phyloP scores from a whole-genome alignment of 169 alveolate genomes.

The Plasmodium reichenowi region DNA sequence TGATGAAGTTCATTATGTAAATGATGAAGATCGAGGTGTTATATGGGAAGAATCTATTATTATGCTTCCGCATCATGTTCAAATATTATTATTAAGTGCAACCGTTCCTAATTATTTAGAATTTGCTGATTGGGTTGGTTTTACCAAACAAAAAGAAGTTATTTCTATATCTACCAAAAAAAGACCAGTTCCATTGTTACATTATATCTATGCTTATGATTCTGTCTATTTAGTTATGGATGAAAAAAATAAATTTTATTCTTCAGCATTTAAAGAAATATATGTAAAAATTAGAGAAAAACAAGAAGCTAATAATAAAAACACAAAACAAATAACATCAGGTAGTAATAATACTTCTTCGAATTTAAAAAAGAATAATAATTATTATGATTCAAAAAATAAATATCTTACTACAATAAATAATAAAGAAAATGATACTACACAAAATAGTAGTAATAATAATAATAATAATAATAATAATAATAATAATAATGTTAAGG shows the following conservation, averaged over 20 bases:
- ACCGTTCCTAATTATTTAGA: constrained; percentile 98
- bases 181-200: constrained; percentile 98
- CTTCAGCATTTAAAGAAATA: constrained; percentile 79
- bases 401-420: constrained; percentile 43
- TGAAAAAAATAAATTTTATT: constrained; percentile 72
- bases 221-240: constrained; percentile 61
- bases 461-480: constrained; percentile 3
- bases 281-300: constrained; percentile 72
- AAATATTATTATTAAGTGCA: constrained; percentile 96
- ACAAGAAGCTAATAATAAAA: constrained; percentile 76
- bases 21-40: constrained; percentile 97
- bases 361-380: neutral
- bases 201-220: constrained; percentile 88
- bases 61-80: constrained; percentile 93
- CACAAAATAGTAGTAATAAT: neutral
- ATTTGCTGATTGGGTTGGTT: constrained; percentile 99
- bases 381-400: constrained; percentile 9
- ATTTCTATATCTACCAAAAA: constrained; percentile 93
- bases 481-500: constrained; percentile 6
- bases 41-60: constrained; percentile 99
- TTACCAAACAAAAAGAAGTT: constrained; percentile 92
- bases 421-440: neutral
- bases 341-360: neutral
- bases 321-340: constrained; percentile 36
- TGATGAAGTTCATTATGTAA: constrained; percentile 99